Base-by-base conservation (phyloP, 805 yeast species). In the Pichia rugopelliculosa region DNA sequence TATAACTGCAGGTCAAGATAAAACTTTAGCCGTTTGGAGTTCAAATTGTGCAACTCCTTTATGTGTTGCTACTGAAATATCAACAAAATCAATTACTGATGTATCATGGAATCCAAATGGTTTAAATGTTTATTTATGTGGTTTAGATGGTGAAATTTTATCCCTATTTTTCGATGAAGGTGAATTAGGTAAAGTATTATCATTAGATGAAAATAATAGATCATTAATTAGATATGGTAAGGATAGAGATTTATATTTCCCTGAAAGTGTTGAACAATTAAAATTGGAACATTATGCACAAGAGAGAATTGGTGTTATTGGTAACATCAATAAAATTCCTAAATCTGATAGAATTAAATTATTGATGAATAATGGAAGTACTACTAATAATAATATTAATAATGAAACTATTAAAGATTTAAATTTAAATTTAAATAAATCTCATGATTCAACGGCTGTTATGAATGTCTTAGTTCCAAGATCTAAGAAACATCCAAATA, bases 1-100 rank as follows among this genome's bases (percentile, higher is more conserved):
- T n/a, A 96, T 97, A 2, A 85, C 96, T 25, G 96, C 91, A 13
- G 98, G 98, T 11, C 98, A 91, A 65, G 99, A 91, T 65, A 81
- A 87, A 58, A 77, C 89, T 1, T 65, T 93, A 36, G 95, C 89
- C 0, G 71, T 91, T 6, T 91, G 99, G 99, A 82, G 81, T 58
- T 91, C 96, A 0, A 66, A 77, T 2, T 74, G 73, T 45, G 76
- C 89, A 5, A 73, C 87, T 43, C 98, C 99, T 1, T 64, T 93
- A 42, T 74, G 86, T 12, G 87, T 89, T 8, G 87, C 90, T 1
- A 78, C 78, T 37, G 95, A 90, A 53, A 74, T 91, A 15, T 76
- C 84, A 3, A 70, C 73, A 36, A 87, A 85, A 54, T 76, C 96
- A 0, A 83, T 93, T 26, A 88, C 96, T 0, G 99, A 91, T 63